phyloP scores from a whole-genome alignment of 176 grass and related monocot genomes.

The Panicum miliaceum region DNA sequence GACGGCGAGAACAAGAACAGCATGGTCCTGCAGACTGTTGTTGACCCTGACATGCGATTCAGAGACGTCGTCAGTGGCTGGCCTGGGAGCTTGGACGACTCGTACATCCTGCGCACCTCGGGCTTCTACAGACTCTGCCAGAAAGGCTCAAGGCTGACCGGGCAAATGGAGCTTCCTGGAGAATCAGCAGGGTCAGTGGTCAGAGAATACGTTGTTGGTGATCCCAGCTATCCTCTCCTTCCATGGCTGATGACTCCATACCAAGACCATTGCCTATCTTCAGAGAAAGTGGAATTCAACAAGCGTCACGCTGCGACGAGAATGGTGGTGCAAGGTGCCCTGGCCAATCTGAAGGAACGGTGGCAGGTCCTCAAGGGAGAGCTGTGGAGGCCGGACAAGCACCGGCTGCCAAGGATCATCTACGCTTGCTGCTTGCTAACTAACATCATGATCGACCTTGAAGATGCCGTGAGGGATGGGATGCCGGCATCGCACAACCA shows the following conservation, averaged over 20 bases:
- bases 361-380: slow-evolving; percentile 49
- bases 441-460: slow-evolving; percentile 69
- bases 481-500: slow-evolving; percentile 43
- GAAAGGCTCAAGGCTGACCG: slow-evolving; percentile 55
- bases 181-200: slow-evolving; percentile 34
- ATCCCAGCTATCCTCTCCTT: slow-evolving; percentile 58
- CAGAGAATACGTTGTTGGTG: slow-evolving; percentile 64
- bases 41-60: slow-evolving; percentile 69
- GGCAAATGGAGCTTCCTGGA: slow-evolving; percentile 45
- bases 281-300: slow-evolving; percentile 50
- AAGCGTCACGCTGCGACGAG: slow-evolving; percentile 31
- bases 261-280: slow-evolving; percentile 40
- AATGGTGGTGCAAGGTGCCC: slow-evolving; percentile 42
- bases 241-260: slow-evolving; percentile 70
- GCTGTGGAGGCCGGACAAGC: slow-evolving; percentile 55
- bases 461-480: slow-evolving; percentile 36
- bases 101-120: slow-evolving; percentile 54
- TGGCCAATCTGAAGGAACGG: slow-evolving; percentile 44
- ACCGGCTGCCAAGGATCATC: slow-evolving; percentile 59
- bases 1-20: slow-evolving; percentile 61
- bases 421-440: slow-evolving; percentile 72
- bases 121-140: slow-evolving; percentile 60
- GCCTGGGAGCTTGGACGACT: slow-evolving; percentile 66
- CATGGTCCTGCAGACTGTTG: slow-evolving; percentile 69
- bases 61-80: slow-evolving; percentile 67